phyloP scores from a whole-genome alignment of 2,329 filamentous ascomycete species.

The Epichloe bromicola region DNA sequence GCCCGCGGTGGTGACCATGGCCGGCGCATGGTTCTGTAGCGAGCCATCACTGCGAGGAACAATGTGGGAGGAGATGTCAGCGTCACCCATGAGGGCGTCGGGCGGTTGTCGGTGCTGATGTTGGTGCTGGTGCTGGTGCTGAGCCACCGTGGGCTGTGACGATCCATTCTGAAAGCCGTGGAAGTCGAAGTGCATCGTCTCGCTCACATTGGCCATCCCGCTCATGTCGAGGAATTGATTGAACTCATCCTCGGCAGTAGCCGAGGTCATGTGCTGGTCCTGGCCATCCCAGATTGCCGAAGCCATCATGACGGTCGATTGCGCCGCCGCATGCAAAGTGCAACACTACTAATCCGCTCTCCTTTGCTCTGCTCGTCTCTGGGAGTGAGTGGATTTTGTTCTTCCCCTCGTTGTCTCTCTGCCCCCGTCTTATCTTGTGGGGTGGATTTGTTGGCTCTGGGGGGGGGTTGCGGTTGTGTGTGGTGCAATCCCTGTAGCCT shows the following conservation, averaged over 20 bases:
- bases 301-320: constrained; percentile 32
- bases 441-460: neutral
- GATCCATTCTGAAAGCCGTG: constrained; percentile 35
- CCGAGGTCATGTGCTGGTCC: constrained; percentile 38
- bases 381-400: neutral
- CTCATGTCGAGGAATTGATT: constrained; percentile 52
- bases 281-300: constrained; percentile 41
- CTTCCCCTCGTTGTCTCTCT: neutral
- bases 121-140: constrained; percentile 13
- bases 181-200: constrained; percentile 48
- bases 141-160: constrained; percentile 19
- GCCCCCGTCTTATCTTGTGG: neutral
- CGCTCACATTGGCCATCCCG: constrained; percentile 37
- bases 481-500: neutral
- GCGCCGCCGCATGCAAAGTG: neutral
- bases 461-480: neutral
- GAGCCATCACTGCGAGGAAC: constrained; percentile 20
- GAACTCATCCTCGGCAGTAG: constrained; percentile 44
- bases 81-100: constrained; percentile 24
- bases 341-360: neutral
- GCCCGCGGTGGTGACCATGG: constrained; percentile 32
- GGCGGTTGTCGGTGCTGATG: constrained; percentile 15
- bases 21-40: constrained; percentile 31
- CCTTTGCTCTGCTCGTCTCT: neutral
- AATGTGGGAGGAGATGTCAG: constrained; percentile 17